A percentile compares a stretch with the other conserved stretches of the same genome.
Evolutionary conservation across 495 filamentous ascomycete species (phyloP).

Genomic region (Penicillium desertorum): DNA sequence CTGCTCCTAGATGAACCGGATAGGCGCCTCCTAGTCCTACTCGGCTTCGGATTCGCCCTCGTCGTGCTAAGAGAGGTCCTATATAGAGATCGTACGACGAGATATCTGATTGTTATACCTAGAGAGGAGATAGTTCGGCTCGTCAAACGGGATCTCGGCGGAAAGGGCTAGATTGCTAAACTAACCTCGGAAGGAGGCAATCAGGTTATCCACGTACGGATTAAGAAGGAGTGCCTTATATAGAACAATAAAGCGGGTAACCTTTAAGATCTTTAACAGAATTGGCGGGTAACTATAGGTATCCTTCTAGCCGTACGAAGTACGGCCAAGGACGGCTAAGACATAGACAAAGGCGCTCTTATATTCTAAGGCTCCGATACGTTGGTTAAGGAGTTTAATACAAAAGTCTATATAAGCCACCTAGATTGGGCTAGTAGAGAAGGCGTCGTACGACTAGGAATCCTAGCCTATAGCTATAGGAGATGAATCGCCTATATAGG

Average conservation of each 20-base stretch:
- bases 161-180: neutral
- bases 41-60: neutral
- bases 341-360: conserved; percentile 15
- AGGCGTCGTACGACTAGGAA: too few relatives aligned
- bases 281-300: conserved; percentile 3
- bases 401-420: conserved; percentile 14
- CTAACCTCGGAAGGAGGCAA: neutral
- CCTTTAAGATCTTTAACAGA: conserved; percentile 12
- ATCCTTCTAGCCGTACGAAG: neutral
- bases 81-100: neutral
- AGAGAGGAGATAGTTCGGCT: neutral
- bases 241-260: conserved; percentile 13
- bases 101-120: neutral
- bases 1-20: neutral
- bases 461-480: too few relatives aligned
- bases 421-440: too few relatives aligned
- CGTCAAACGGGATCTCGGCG: neutral
- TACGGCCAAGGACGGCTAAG: conserved; percentile 2
- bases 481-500: too few relatives aligned
- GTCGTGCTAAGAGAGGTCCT: neutral
- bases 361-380: conserved; percentile 3
- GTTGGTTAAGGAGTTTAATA: conserved; percentile 20
- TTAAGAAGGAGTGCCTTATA: conserved; percentile 14
- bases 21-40: too few relatives aligned
- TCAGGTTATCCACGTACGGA: neutral